Evolutionary conservation across 805 yeast species (phyloP).

Genomic region (Saccharomycopsis fibuligera): DNA sequence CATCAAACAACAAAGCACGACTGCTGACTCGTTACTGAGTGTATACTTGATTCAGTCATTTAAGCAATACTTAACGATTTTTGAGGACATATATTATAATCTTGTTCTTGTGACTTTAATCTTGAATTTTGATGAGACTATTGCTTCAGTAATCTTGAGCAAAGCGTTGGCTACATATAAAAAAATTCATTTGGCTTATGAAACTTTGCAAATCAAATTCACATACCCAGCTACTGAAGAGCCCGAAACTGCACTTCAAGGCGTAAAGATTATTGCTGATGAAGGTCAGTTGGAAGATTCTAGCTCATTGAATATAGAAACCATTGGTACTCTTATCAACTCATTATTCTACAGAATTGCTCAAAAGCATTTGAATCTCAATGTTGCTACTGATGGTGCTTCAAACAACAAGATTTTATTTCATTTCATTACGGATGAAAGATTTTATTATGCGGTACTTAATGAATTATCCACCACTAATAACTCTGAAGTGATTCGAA

Average conservation of each 20-base stretch:
- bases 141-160: constrained; percentile 20
- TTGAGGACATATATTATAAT: constrained; percentile 29
- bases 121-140: constrained; percentile 32
- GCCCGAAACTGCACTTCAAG: background rate
- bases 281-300: no score
- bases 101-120: constrained; percentile 31
- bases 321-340: constrained; percentile 12
- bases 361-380: background rate
- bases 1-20: background rate
- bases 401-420: constrained; percentile 8
- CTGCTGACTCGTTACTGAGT: background rate
- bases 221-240: background rate
- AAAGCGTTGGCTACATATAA: constrained; percentile 22
- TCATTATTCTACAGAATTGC: constrained; percentile 20
- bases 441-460: constrained; percentile 15
- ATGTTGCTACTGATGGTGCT: background rate
- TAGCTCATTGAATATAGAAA: constrained; percentile 24
- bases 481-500: constrained; percentile 9
- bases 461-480: constrained; percentile 8
- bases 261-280: background rate
- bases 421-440: constrained; percentile 22
- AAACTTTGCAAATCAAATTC: constrained; percentile 21
- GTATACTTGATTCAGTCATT: constrained; percentile 24
- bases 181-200: constrained; percentile 22
- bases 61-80: constrained; percentile 27